A percentile compares a stretch with the other conserved stretches of the same genome.
Conservation (phyloP, 2,329 filamentous ascomycete genomes). For the Diaporthe aspalathi region DNA sequence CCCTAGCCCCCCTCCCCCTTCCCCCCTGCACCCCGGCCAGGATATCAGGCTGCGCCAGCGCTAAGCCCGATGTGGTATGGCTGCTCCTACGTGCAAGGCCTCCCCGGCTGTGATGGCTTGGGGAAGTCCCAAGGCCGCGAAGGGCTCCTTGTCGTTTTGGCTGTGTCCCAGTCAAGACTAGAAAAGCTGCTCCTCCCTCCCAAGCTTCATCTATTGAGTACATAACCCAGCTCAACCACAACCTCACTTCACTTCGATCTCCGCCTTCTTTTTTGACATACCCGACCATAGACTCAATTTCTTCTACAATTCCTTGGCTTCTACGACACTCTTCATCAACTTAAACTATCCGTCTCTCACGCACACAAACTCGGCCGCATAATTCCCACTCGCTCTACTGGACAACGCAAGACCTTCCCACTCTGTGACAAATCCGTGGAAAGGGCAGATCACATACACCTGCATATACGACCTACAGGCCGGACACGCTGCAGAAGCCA, state of each 20-base stretch:
- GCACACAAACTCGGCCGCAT: not conserved
- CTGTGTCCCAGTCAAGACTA: conserved; percentile 33
- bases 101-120: conserved; percentile 37
- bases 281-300: not conserved
- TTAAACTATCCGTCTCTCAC: not conserved
- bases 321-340: not conserved
- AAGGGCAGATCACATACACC: not conserved
- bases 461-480: too few species aligned
- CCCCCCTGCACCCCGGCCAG: conserved; percentile 24
- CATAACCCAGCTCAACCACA: not conserved
- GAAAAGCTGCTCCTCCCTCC: conserved; percentile 39
- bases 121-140: conserved; percentile 29
- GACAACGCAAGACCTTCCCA: too few species aligned
- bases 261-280: not conserved
- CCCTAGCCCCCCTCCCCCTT: conserved; percentile 25
- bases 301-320: conserved; percentile 6
- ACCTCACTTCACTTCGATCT: conserved; percentile 22
- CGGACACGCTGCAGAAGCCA: too few species aligned
- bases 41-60: conserved; percentile 27
- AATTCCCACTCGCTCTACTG: conserved; percentile 15
- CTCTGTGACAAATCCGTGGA: not conserved
- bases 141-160: conserved; percentile 20
- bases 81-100: conserved; percentile 32
- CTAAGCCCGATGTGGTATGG: conserved; percentile 27
- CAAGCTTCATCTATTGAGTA: conserved; percentile 3